Base-by-base conservation (phyloP, 257 asterid genomes). In the Solanum paucissectum region DNA sequence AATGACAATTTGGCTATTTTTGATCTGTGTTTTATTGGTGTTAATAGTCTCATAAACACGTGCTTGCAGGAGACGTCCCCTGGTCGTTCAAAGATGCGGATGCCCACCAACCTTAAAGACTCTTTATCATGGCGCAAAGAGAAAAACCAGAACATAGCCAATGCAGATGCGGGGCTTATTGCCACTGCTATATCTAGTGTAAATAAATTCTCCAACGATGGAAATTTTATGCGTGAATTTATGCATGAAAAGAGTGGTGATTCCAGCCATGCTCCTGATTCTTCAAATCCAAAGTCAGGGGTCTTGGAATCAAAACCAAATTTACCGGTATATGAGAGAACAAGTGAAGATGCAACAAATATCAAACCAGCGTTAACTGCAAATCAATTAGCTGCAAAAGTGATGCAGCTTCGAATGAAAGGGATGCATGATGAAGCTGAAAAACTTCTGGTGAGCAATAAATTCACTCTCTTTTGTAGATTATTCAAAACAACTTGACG, bases 381-480 rank as follows among this genome's bases (percentile, higher is more conserved):
- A 36, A 97, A 97, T 91, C 99, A 97, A 89, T 89, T 97, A 92
- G 98, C 98, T 87, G 99, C 99, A 83, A 97, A 93, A 91, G 98
- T 93, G 87, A 87, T 97, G 92, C 99, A 97, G 91, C 97, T 97
- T 49, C 97, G 98, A 66, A 91, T 97, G 98, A 95, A 94, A 91
- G 99, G 98, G 91, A 95, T 93, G 90, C 98, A 94, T 37, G 98
- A 93, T 42, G 99, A 95, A 90, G 98, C 99, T 7, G 98, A 95
- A 68, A 94, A 92, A 87, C 92, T 97, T 83, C 68, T 94, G 98
- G 99, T 96, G 92, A 32, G 95, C 38, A 42, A 55, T 58, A 66
- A 88, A 33, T 33, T 69, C 68, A 46, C 36, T 46, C 68, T 46
- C 40, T 46, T 29, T 18, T 46, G 42, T 29, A 29, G 18, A 16